phyloP scores from a whole-genome alignment of 2,329 filamentous ascomycete genomes.

The Ophiostoma triangulosporum region DNA sequence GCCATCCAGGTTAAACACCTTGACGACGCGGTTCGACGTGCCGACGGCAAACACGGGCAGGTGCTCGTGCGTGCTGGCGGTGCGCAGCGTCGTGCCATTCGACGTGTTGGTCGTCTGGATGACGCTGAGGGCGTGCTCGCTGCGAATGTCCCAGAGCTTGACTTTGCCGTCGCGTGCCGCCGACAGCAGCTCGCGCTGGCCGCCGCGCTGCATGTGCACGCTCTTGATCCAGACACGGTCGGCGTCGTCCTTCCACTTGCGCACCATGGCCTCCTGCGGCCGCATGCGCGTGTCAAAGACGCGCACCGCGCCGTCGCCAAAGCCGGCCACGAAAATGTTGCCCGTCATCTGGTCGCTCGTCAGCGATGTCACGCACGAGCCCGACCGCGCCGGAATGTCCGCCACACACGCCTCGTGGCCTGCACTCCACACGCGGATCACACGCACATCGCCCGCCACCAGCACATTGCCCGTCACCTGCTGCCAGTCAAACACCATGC shows the following conservation, averaged over 20 bases:
- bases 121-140: constrained; percentile 61
- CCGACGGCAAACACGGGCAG: constrained; percentile 92
- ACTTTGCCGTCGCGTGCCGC: constrained; percentile 89
- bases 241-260: constrained; percentile 85
- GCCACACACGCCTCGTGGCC: constrained; percentile 82
- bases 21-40: constrained; percentile 75
- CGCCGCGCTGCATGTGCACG: constrained; percentile 92
- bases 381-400: constrained; percentile 89
- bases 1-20: constrained; percentile 83
- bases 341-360: constrained; percentile 97
- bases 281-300: constrained; percentile 83
- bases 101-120: constrained; percentile 59
- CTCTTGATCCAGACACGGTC: constrained; percentile 86
- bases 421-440: constrained; percentile 93
- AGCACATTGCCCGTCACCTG: constrained; percentile 90
- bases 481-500: constrained; percentile 97
- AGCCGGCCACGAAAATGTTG: constrained; percentile 89
- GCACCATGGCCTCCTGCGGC: constrained; percentile 82
- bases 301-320: constrained; percentile 85
- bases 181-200: constrained; percentile 78
- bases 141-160: constrained; percentile 89
- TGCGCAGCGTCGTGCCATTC: constrained; percentile 48
- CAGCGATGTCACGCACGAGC: constrained; percentile 87
- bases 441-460: constrained; percentile 91
- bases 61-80: constrained; percentile 88